These are phyloP conservation scores for Astrocystis sublimbata DNA, from an alignment of 495 filamentous ascomycete genomes.

Conservation along the genomic window DNA sequence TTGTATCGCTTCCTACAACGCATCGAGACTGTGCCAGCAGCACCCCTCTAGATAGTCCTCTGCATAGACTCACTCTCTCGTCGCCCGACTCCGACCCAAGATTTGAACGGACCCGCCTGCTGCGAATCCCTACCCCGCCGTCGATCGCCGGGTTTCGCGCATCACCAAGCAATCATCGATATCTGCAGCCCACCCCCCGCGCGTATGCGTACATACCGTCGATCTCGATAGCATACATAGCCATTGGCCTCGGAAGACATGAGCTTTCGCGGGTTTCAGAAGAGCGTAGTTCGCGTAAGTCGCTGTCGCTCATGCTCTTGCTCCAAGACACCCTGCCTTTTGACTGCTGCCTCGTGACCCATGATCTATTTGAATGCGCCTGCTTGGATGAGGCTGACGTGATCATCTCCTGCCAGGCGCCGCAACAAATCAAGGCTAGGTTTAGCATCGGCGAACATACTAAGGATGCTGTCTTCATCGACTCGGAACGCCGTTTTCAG, in stretches of 20 bases:
- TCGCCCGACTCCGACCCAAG: background rate
- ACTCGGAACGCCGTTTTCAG: conserved; percentile 90
- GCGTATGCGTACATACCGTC: background rate
- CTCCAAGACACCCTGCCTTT: background rate
- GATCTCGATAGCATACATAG: background rate
- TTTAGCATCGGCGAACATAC: conserved; percentile 95
- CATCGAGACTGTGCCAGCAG: background rate
- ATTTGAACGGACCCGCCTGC: conserved; percentile 7
- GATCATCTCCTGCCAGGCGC: conserved; percentile 57
- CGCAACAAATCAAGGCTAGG: conserved; percentile 83
- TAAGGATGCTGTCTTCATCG: conserved; percentile 90
- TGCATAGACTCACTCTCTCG: background rate
- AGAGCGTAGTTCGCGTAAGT: conserved; percentile 77
- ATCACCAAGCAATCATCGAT: background rate
- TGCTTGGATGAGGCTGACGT: background rate
- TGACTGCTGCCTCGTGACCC: background rate
- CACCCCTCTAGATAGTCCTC: background rate
- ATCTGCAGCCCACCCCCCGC: background rate
- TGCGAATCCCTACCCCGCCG: conserved; percentile 11
- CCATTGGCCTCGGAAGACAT: conserved; percentile 49
- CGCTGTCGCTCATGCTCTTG: conserved; percentile 6
- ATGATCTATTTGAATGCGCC: conserved; percentile 1
- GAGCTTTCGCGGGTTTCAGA: conserved; percentile 97
- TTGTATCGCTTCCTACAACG: background rate
- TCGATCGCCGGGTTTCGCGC: background rate